Evolutionary conservation across 140 eudicot genomes (phyloP), one percentile per base, ranked within the genome.

Genomic region (Oenanthe javanica): DNA sequence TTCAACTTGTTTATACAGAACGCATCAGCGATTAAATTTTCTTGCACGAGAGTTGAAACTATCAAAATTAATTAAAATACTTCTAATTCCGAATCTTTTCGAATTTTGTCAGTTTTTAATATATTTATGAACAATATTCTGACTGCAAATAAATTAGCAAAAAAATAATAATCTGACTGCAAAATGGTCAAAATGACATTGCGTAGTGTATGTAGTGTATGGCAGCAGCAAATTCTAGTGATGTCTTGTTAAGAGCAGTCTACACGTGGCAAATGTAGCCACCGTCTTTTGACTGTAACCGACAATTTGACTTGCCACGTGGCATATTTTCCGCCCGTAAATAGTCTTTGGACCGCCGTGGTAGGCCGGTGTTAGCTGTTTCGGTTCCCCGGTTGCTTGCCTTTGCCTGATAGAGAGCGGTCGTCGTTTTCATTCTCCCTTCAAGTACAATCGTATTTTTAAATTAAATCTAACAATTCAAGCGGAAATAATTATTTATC

Each of bases 261-360:
- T 77, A 71, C 89, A 85, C 87, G 86, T 83, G 82, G 78, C 87
- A 55, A 79, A 79, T 77, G 69, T 46, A 77, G 85, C 82, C 91
- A 87, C 91, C 91, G 91, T 85, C 91, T 27, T 87, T 83, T 85
- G 91, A 87, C 89, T 85, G 81, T 78, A 67, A 85, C 86, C 86
- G 84, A 82, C 87, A 82, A 38, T 46, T 16, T 81, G 82, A 66
- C 82, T 78, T 74, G 77, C 51, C 86, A 84, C 88, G 86, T 87
- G 90, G 87, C 19, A 73, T 42, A 21, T 73, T 25, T 12, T 23
- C 21, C 50, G 18, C 15, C 54, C 1, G 49, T 4, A 8, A 4
- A 21, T 46, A 57, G 73, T 67, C 73, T 67, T 67, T 67, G 73
- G 43, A 67, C 73, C 73, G 73, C 43, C 45, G 73, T 67, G 43